Evolutionary conservation across 192 early-diverging fungal genomes (phyloP).

Genomic region (Cladochytrium replicatum): DNA sequence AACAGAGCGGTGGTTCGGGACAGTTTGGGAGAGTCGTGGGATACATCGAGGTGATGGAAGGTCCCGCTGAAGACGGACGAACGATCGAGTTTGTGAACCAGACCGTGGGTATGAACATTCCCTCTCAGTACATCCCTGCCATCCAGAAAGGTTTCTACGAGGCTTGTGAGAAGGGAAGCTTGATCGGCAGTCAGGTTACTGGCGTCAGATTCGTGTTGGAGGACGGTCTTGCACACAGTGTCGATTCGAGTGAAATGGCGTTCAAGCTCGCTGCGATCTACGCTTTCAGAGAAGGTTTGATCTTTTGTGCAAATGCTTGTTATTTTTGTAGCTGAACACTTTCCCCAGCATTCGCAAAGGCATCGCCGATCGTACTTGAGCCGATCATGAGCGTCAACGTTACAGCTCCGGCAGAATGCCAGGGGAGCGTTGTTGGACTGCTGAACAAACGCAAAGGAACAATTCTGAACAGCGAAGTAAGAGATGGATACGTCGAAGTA

Average conservation of each 20-base stretch:
- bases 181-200: constrained; percentile 86
- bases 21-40: constrained; percentile 89
- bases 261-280: constrained; percentile 80
- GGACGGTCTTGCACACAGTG: constrained; percentile 85
- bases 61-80: constrained; percentile 47
- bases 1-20: constrained; percentile 93
- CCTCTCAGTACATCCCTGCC: constrained; percentile 82
- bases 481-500: constrained; percentile 84
- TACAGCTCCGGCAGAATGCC: constrained; percentile 86
- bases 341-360: constrained; percentile 56
- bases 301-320: not conserved
- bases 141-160: constrained; percentile 94
- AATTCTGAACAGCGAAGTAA: constrained; percentile 83
- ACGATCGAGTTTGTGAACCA: constrained; percentile 66
- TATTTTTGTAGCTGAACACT: not conserved
- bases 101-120: constrained; percentile 91
- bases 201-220: constrained; percentile 77
- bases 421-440: constrained; percentile 79
- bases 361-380: constrained; percentile 77
- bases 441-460: constrained; percentile 97
- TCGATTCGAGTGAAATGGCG: constrained; percentile 93
- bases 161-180: constrained; percentile 75
- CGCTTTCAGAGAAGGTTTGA: constrained; percentile 70
- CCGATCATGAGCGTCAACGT: constrained; percentile 94
- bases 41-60: constrained; percentile 78